A percentile compares a stretch with the other conserved stretches of the same genome.
Evolutionary conservation across 2,329 filamentous ascomycete genomes (phyloP).

Genomic region (Botrytis squamosa): DNA sequence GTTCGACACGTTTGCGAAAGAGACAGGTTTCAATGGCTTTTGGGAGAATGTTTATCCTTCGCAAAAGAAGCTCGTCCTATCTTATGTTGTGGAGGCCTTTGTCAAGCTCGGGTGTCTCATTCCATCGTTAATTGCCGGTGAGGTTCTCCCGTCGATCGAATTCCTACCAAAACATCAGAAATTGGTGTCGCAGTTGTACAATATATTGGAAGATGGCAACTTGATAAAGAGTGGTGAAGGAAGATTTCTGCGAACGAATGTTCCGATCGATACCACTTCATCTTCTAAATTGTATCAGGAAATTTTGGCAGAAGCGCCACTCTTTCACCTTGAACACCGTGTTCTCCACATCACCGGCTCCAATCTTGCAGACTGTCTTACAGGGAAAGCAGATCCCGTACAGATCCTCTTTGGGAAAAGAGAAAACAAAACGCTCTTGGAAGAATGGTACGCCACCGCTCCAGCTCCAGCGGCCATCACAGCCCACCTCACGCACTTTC

Average conservation of each 20-base stretch:
- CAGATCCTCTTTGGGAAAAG: slow-evolving; percentile 33
- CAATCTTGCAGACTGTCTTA: slow-evolving; percentile 24
- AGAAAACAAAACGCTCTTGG: slow-evolving; percentile 15
- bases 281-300: slow-evolving; percentile 33
- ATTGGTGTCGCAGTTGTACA: neutral
- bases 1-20: neutral
- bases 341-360: slow-evolving; percentile 25
- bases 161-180: neutral
- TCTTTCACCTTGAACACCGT: slow-evolving; percentile 39
- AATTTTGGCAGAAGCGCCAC: slow-evolving; percentile 26
- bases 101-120: neutral
- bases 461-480: neutral
- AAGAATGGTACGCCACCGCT: neutral
- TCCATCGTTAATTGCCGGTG: neutral
- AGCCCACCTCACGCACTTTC: neutral
- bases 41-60: neutral
- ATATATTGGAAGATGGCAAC: neutral
- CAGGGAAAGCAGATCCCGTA: slow-evolving; percentile 29
- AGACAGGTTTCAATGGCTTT: neutral
- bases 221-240: neutral
- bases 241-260: slow-evolving; percentile 20
- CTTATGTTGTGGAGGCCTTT: neutral
- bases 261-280: slow-evolving; percentile 15
- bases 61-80: neutral
- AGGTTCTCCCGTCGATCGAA: neutral